phyloP scores from a whole-genome alignment of 345 rosid species.

The Microthlaspi erraticum region DNA sequence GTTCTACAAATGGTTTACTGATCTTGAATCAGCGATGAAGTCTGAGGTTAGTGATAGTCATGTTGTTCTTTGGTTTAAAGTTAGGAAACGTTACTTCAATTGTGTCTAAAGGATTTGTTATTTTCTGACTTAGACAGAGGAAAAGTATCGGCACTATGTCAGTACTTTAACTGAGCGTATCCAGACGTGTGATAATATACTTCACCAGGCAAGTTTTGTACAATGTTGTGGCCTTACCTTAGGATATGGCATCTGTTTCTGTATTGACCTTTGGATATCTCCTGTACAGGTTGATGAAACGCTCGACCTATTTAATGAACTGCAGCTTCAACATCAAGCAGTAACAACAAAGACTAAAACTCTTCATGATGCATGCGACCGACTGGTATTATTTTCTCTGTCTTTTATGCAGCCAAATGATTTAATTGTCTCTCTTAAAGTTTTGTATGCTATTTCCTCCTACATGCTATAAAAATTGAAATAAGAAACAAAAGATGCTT shows the following conservation, averaged over 20 bases:
- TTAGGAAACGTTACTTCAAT: constrained; percentile 12
- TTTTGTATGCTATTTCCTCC: not conserved
- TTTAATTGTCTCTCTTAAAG: constrained; percentile 18
- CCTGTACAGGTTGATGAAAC: constrained; percentile 85
- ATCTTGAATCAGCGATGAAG: constrained; percentile 97
- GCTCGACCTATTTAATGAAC: constrained; percentile 74
- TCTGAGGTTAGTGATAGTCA: constrained; percentile 76
- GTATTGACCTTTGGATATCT: constrained; percentile 6
- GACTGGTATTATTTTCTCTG: constrained; percentile 61
- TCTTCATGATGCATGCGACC: constrained; percentile 97
- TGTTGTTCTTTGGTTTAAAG: constrained; percentile 30
- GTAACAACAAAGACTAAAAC: constrained; percentile 98
- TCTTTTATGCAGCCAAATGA: constrained; percentile 6
- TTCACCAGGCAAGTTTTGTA: constrained; percentile 59
- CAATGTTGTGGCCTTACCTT: not conserved
- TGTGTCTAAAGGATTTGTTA: constrained; percentile 22
- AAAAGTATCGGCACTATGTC: constrained; percentile 93
- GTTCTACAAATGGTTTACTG: constrained; percentile 98
- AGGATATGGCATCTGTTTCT: not conserved
- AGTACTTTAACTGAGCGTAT: constrained; percentile 78
- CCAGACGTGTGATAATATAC: constrained; percentile 88
- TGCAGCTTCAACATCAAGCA: constrained; percentile 89
- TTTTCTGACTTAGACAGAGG: constrained; percentile 71
- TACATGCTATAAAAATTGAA: not conserved
- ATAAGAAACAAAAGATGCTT: constrained; percentile 2